These are phyloP conservation scores for Xylaria nigripes DNA, from an alignment of 495 filamentous ascomycete genomes.

Conservation along the genomic window DNA sequence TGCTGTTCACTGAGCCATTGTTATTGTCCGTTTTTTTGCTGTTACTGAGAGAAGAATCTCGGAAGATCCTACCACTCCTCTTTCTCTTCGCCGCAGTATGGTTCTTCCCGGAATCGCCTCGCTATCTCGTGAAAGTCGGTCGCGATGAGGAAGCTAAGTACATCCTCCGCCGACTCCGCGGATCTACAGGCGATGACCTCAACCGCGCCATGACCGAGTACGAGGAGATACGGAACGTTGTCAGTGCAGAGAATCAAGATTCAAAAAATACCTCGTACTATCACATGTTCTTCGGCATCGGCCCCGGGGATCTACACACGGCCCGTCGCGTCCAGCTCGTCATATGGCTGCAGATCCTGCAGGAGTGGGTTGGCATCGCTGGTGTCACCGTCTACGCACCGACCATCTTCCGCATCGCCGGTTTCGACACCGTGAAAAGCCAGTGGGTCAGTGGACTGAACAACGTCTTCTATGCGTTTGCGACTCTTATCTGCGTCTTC, in stretches of 20 bases:
- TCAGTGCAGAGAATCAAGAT: slow-evolving; percentile 44
- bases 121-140: slow-evolving; percentile 56
- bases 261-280: slow-evolving; percentile 48
- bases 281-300: slow-evolving; percentile 56
- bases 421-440: slow-evolving; percentile 49
- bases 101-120: slow-evolving; percentile 59
- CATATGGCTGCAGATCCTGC: slow-evolving; percentile 65
- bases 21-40: not conserved
- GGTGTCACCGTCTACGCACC: slow-evolving; percentile 60
- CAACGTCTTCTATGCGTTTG: slow-evolving; percentile 55
- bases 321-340: slow-evolving; percentile 60
- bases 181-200: slow-evolving; percentile 45
- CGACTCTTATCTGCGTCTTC: slow-evolving; percentile 54
- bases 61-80: slow-evolving; percentile 50
- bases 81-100: slow-evolving; percentile 43
- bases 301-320: slow-evolving; percentile 55
- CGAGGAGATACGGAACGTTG: slow-evolving; percentile 51
- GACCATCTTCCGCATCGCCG: slow-evolving; percentile 61
- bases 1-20: too few species aligned
- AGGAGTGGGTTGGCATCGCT: slow-evolving; percentile 67
- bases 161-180: slow-evolving; percentile 54
- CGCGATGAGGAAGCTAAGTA: slow-evolving; percentile 55
- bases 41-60: not conserved
- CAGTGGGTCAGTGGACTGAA: slow-evolving; percentile 65
- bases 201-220: slow-evolving; percentile 53